Conservation (phyloP, 2,329 filamentous ascomycete species). For the Phialemoniopsis sp. region DNA sequence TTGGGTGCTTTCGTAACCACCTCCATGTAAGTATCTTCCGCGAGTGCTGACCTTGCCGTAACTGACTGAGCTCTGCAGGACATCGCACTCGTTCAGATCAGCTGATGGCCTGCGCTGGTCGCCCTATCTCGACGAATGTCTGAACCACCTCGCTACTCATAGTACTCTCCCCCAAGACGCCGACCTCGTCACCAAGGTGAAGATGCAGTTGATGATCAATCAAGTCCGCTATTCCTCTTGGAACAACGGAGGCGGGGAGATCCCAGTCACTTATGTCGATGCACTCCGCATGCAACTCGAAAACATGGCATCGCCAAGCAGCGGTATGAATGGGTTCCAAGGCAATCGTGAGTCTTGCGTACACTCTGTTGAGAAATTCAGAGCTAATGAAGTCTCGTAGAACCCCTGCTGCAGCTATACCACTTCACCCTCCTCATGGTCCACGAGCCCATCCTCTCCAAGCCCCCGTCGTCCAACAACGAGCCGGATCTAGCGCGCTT, state of each 20-base stretch:
- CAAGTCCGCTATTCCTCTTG: conserved; percentile 11
- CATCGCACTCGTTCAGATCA: conserved; percentile 12
- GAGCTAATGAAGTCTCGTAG: too few species aligned
- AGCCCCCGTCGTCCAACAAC: not conserved
- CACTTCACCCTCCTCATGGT: not conserved
- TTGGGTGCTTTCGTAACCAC: conserved; percentile 17
- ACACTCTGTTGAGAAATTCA: too few species aligned
- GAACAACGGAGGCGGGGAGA: not conserved
- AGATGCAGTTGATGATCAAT: conserved; percentile 15
- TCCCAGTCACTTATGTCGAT: too few species aligned
- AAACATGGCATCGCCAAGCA: too few species aligned
- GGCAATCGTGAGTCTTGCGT: too few species aligned
- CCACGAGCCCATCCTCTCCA: not conserved
- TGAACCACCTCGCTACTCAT: conserved; percentile 5
- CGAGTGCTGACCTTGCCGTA: not conserved
- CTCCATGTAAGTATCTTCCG: conserved; percentile 22
- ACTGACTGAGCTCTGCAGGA: conserved; percentile 4
- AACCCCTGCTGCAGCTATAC: not conserved
- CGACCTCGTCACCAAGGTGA: conserved; percentile 11
- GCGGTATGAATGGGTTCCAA: too few species aligned
- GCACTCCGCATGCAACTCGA: too few species aligned
- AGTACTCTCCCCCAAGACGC: conserved; percentile 12
- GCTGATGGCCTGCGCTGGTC: conserved; percentile 16
- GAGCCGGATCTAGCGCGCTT: not conserved
- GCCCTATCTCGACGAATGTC: conserved; percentile 13